Evolutionary conservation across 305 asterid species (phyloP).

Genomic region (Solanum hybrid): DNA sequence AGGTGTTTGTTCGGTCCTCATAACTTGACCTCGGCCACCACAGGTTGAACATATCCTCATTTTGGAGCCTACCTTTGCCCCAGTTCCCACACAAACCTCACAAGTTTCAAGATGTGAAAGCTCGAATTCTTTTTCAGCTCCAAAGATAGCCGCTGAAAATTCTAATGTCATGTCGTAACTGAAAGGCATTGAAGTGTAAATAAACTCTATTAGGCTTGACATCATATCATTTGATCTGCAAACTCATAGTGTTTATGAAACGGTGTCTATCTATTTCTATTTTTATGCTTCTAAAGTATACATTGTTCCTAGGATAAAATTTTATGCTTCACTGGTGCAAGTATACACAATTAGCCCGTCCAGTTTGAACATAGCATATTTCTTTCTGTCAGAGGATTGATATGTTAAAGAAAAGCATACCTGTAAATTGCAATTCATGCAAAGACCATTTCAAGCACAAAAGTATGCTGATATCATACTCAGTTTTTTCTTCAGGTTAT

Average conservation of each 20-base stretch:
- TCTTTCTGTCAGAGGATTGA: not conserved
- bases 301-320: not conserved
- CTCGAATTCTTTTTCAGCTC: slow-evolving; percentile 91
- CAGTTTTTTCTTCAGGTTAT: not conserved
- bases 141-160: slow-evolving; percentile 87
- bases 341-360: not conserved
- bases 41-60: slow-evolving; percentile 96
- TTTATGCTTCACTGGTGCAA: not conserved
- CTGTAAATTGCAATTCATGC: not conserved
- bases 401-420: not conserved
- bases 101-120: slow-evolving; percentile 94
- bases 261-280: not conserved
- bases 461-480: not conserved
- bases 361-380: not conserved
- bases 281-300: not conserved
- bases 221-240: not conserved
- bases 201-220: not conserved
- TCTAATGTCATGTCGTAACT: slow-evolving; percentile 88
- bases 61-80: slow-evolving; percentile 92
- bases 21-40: slow-evolving; percentile 99
- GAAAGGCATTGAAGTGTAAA: slow-evolving; percentile 19
- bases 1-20: slow-evolving; percentile 99
- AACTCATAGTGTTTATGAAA: not conserved
- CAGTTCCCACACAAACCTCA: slow-evolving; percentile 83
- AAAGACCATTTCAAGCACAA: slow-evolving; percentile 1